These are phyloP conservation scores for Vinca major DNA, from an alignment of 305 asterid species.

Conservation along the genomic window DNA sequence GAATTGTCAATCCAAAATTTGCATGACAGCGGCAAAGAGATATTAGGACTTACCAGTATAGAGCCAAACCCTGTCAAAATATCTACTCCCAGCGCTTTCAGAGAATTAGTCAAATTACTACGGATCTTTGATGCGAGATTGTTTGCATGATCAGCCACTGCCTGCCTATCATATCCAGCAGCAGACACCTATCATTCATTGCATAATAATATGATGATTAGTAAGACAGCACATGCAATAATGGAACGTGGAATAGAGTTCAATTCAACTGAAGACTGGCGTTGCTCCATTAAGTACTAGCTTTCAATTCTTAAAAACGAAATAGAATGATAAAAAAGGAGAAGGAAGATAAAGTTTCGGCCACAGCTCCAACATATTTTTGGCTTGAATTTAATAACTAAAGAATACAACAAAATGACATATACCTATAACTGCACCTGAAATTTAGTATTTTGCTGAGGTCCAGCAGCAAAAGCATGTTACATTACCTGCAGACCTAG, in stretches of 20 bases:
- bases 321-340: background rate
- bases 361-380: background rate
- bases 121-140: conserved; percentile 8
- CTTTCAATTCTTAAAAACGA: background rate
- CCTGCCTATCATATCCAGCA: conserved; percentile 2
- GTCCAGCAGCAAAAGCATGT: background rate
- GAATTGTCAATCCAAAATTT: background rate
- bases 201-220: background rate
- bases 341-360: background rate
- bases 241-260: background rate
- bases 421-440: background rate
- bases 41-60: conserved; percentile 7
- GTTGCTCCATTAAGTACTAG: background rate
- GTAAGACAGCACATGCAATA: background rate
- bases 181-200: conserved; percentile 7
- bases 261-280: background rate
- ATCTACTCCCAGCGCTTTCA: conserved; percentile 7
- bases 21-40: conserved; percentile 4
- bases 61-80: conserved; percentile 10
- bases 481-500: conserved; percentile 72
- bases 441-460: background rate
- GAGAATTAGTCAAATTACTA: conserved; percentile 6
- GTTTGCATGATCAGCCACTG: conserved; percentile 9
- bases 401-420: background rate
- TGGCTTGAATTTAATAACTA: background rate